Conservation (phyloP, 805 yeast species). For the Ogataea populi-albae region DNA sequence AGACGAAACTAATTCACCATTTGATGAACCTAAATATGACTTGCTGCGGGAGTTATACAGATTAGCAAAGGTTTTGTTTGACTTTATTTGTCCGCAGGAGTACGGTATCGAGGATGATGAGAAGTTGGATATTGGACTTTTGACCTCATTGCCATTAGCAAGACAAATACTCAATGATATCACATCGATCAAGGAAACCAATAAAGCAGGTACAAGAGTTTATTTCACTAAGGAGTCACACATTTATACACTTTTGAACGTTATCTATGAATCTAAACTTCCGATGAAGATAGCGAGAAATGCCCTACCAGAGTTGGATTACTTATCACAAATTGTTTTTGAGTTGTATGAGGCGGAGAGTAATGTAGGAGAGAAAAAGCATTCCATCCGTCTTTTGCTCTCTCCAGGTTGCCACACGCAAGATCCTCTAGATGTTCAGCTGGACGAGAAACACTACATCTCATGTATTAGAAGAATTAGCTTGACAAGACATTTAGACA, state of each 20-base stretch:
- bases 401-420: constrained; percentile 99
- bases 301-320: constrained; percentile 94
- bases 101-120: constrained; percentile 96
- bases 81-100: constrained; percentile 97
- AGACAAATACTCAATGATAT: constrained; percentile 82
- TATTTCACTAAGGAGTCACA: constrained; percentile 97
- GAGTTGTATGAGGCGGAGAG: constrained; percentile 86
- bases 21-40: constrained; percentile 77
- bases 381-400: constrained; percentile 84
- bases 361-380: constrained; percentile 67
- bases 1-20: constrained; percentile 41
- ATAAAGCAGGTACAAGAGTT: constrained; percentile 78
- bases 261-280: constrained; percentile 84
- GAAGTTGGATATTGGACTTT: constrained; percentile 90
- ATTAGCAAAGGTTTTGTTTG: constrained; percentile 89
- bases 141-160: constrained; percentile 92
- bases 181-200: constrained; percentile 71
- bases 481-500: constrained; percentile 88
- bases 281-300: constrained; percentile 96
- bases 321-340: constrained; percentile 89
- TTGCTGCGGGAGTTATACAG: constrained; percentile 84
- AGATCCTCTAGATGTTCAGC: constrained; percentile 94
- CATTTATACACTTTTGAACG: constrained; percentile 87
- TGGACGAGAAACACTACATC: constrained; percentile 94
- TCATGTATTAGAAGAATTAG: constrained; percentile 91